Conservation (phyloP, 2,329 filamentous ascomycete species). For the Claviceps pazoutovae region DNA sequence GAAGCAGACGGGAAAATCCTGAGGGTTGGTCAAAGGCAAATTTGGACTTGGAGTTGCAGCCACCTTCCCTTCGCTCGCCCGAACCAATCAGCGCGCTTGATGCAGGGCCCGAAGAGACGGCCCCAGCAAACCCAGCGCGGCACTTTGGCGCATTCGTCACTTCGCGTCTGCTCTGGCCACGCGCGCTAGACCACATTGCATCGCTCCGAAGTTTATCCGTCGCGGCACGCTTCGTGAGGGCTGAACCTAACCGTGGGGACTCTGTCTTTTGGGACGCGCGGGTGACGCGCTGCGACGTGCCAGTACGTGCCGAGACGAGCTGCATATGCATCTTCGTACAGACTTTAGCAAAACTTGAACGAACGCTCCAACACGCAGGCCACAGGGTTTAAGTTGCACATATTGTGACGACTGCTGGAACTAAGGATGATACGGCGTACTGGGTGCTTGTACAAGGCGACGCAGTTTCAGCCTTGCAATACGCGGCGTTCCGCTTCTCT, state of each 20-base stretch:
- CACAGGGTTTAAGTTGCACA: too few species aligned
- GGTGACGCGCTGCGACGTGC: too few species aligned
- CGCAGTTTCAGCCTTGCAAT: not conserved
- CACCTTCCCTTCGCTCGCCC: not conserved
- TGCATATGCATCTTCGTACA: too few species aligned
- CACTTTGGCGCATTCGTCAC: not conserved
- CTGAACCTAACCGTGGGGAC: slow-evolving; percentile 14
- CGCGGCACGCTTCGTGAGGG: slow-evolving; percentile 14
- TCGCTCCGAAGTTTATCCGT: slow-evolving; percentile 18
- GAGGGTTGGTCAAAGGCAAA: slow-evolving; percentile 19
- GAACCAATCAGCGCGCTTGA: not conserved
- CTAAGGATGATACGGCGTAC: not conserved
- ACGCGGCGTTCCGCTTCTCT: too few species aligned
- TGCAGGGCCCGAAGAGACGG: slow-evolving; percentile 1
- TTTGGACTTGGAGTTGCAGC: slow-evolving; percentile 14
- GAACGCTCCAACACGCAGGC: too few species aligned
- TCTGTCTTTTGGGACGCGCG: not conserved
- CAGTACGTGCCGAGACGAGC: too few species aligned
- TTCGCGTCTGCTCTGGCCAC: not conserved
- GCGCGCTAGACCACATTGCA: not conserved
- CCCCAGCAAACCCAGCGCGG: not conserved
- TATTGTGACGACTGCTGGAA: not conserved
- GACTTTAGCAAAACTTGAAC: too few species aligned
- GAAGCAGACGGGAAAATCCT: slow-evolving; percentile 19
- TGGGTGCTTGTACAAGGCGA: not conserved